Evolutionary conservation across 2,329 filamentous ascomycete species (phyloP).

Genomic region (Colletotrichum sp.): DNA sequence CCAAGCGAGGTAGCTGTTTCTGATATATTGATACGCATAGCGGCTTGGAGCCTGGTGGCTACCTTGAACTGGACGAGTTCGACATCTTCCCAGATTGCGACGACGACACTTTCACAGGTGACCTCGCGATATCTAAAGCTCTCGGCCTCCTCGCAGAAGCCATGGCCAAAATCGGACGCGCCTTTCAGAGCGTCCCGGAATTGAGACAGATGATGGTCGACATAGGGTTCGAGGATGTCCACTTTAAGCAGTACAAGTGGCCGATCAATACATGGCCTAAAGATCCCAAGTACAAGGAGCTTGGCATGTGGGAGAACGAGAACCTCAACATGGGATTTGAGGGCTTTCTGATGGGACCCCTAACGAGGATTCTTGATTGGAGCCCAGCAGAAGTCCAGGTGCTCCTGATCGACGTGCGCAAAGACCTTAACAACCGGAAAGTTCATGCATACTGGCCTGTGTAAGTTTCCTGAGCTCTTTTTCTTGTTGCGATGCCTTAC

Average conservation of each 20-base stretch:
- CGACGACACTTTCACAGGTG: conserved; percentile 32
- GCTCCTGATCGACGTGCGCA: conserved; percentile 23
- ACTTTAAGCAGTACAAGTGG: conserved; percentile 51
- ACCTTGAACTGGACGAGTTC: conserved; percentile 43
- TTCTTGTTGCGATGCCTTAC: not conserved
- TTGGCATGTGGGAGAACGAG: conserved; percentile 37
- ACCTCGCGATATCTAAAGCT: conserved; percentile 31
- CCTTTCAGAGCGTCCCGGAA: conserved; percentile 43
- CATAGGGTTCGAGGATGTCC: conserved; percentile 56
- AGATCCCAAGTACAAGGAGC: conserved; percentile 53
- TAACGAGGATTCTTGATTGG: conserved; percentile 20
- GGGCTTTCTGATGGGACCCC: not conserved
- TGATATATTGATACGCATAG: not conserved
- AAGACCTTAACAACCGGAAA: conserved; percentile 22
- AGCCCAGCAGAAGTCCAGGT: conserved; percentile 22
- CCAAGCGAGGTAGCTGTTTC: too few relatives aligned
- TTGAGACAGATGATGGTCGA: conserved; percentile 36
- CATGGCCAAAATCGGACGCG: conserved; percentile 30
- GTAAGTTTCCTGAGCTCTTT: not conserved
- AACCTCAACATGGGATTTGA: not conserved
- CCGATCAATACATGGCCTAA: conserved; percentile 57
- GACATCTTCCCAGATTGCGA: conserved; percentile 29
- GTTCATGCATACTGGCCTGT: conserved; percentile 27
- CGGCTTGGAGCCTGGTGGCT: conserved; percentile 34
- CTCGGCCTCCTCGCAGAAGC: conserved; percentile 32